Evolutionary conservation across 2,329 filamentous ascomycete species (phyloP).

Genomic region (Dothideomycetes sp.): DNA sequence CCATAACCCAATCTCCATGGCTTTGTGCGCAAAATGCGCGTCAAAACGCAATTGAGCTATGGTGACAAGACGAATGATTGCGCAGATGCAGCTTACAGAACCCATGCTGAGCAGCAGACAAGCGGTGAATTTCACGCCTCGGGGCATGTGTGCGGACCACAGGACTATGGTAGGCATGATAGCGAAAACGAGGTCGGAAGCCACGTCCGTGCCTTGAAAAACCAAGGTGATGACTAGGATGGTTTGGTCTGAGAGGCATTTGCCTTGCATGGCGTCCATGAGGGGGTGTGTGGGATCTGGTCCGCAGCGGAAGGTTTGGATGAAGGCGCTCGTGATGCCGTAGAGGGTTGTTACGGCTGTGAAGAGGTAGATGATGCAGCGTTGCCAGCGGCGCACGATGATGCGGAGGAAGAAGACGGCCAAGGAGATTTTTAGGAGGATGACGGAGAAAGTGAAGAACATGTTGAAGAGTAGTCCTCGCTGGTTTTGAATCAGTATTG

Average conservation of each 20-base stretch:
- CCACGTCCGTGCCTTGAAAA: constrained; percentile 26
- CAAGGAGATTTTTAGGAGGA: constrained; percentile 36
- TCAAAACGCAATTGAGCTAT: constrained; percentile 17
- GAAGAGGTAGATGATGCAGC: constrained; percentile 20
- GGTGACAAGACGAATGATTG: constrained; percentile 19
- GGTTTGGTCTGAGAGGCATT: constrained; percentile 17
- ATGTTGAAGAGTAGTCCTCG: constrained; percentile 19
- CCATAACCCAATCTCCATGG: constrained; percentile 22
- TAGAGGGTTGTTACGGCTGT: constrained; percentile 23
- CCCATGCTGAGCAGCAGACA: constrained; percentile 33
- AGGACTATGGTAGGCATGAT: constrained; percentile 33
- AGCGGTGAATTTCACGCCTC: constrained; percentile 33
- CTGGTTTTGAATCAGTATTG: not conserved
- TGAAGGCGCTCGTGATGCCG: constrained; percentile 25
- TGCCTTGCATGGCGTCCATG: constrained; percentile 12
- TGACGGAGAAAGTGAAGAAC: constrained; percentile 32
- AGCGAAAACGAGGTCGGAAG: constrained; percentile 28
- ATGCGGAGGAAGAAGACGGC: constrained; percentile 38
- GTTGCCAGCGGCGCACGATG: constrained; percentile 30
- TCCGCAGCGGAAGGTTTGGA: constrained; percentile 25
- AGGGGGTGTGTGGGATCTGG: constrained; percentile 18
- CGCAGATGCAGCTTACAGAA: constrained; percentile 19
- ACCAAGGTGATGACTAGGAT: constrained; percentile 18
- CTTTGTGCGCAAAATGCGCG: constrained; percentile 19
- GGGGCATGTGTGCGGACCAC: constrained; percentile 33